A percentile compares a stretch with the other conserved stretches of the same genome.
Evolutionary conservation across 2,329 filamentous ascomycete genomes (phyloP).

Genomic region (Aureobasidium mangrovei): DNA sequence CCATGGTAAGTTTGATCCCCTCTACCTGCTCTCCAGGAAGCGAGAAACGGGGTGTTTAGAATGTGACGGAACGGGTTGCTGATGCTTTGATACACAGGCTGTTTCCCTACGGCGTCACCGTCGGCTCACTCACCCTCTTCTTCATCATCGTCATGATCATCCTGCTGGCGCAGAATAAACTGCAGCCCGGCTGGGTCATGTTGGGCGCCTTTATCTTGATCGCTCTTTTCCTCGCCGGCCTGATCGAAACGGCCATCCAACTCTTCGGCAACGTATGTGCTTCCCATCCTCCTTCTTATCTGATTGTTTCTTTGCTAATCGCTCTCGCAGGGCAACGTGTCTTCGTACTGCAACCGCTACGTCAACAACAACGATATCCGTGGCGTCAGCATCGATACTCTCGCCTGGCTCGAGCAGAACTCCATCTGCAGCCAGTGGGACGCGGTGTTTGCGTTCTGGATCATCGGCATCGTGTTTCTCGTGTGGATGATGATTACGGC

Average conservation of each 20-base stretch:
- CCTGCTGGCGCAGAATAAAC: conserved; percentile 46
- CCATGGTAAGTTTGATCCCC: conserved; percentile 44
- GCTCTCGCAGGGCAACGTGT: conserved; percentile 41
- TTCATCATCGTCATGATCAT: conserved; percentile 52
- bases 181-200: conserved; percentile 52
- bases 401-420: conserved; percentile 55
- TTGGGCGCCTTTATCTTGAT: conserved; percentile 53
- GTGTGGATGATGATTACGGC: conserved; percentile 58
- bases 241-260: conserved; percentile 56
- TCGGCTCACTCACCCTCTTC: conserved; percentile 46
- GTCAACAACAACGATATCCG: conserved; percentile 41
- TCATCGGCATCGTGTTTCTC: conserved; percentile 54
- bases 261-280: conserved; percentile 41
- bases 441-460: conserved; percentile 55
- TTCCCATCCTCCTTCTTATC: background rate
- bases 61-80: background rate
- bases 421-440: conserved; percentile 58
- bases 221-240: conserved; percentile 51
- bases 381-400: conserved; percentile 45
- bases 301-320: background rate
- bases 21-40: background rate
- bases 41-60: background rate
- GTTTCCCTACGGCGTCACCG: conserved; percentile 54
- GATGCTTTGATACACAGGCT: conserved; percentile 38
- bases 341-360: conserved; percentile 50